phyloP scores from a whole-genome alignment of 495 filamentous ascomycete species.

The Baudoinia panamericana region DNA sequence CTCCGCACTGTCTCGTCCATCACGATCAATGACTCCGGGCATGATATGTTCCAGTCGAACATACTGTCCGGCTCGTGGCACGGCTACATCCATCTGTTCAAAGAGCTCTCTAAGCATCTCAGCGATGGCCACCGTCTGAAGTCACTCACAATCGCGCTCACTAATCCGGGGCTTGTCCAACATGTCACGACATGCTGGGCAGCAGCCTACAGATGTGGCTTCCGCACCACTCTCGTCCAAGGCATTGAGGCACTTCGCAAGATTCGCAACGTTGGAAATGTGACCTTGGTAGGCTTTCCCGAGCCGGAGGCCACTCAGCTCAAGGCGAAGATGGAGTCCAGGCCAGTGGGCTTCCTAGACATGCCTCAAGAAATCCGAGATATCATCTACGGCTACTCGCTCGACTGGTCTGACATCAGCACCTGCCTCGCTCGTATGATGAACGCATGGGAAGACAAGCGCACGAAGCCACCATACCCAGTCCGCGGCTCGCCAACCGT shows the following conservation, averaged over 20 bases:
- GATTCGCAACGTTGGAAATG: conserved; percentile 10
- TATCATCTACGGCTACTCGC: conserved; percentile 14
- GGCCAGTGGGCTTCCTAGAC: conserved; percentile 12
- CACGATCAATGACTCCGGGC: conserved; percentile 17
- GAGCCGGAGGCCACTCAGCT: conserved; percentile 2
- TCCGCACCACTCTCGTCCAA: conserved; percentile 8
- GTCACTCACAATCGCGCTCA: conserved; percentile 11
- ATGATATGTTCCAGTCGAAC: conserved; percentile 8
- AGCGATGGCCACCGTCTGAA: conserved; percentile 12
- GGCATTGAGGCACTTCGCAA: not conserved
- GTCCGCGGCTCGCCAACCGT: conserved; percentile 16
- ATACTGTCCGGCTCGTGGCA: not conserved
- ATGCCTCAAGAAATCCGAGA: conserved; percentile 17
- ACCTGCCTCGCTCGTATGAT: conserved; percentile 14
- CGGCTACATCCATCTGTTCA: conserved; percentile 11
- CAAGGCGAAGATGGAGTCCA: conserved; percentile 14
- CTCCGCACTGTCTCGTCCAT: conserved; percentile 11
- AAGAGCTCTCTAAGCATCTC: conserved; percentile 6
- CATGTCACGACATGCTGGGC: conserved; percentile 17
- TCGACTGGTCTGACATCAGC: conserved; percentile 12
- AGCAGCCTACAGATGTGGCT: conserved; percentile 6
- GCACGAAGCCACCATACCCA: conserved; percentile 25
- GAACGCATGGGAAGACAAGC: not conserved
- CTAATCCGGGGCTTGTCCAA: not conserved
- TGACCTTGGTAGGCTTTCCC: conserved; percentile 12